Evolutionary conservation across 768 basidiomycete species (phyloP), one percentile per base, ranked within the genome.

Genomic region (Tricholoma furcatifolium): DNA sequence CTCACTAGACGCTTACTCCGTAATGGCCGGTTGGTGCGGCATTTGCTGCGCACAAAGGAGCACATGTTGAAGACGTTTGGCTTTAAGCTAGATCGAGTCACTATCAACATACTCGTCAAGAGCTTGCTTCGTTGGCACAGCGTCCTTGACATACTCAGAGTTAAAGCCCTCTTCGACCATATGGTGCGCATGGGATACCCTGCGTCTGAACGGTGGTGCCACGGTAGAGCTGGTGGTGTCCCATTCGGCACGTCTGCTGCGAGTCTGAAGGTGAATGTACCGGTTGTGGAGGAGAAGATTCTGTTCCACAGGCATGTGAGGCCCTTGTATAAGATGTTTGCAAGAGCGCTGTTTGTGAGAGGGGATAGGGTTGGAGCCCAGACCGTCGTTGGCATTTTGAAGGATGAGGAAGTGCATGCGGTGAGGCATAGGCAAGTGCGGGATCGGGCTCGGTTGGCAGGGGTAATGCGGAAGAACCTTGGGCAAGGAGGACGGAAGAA

Each of bases 321-420:
- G 52, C 89, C 89, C 38, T 61, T 91, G 66, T 85, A 85, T 66
- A 85, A 77, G 71, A 83, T 83, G 81, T 84, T 91, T 67, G 80
- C 87, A 61, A 82, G 78, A 60, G 83, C 81, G 12, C 77, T 91
- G 56, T 77, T 81, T 63, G 46, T 72, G 38, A 69, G 82, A 24
- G 76, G 76, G 18, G 88, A 92, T 63, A 55, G 62, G 6, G 65
- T 64, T 10, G 82, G 81, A 36, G 85, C 83, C 21, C 70, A 74
- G 62, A 73, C 56, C 40, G 75, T 87, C 18, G 59, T 84, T 20
- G 79, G 74, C 18, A 82, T 87, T 52, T 59, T 88, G 60, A 81
- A 78, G 55, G 73, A 70, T 34, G 77, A 75, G 55, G 65, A 72
- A 56, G 61, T 54, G 4, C 48, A 46, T 34, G 66, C 59, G n/a